Percentiles rank a stretch among this genome's conserved stretches.
Evolutionary conservation across 2,329 filamentous ascomycete genomes (phyloP).

Genomic region (Fusarium siculi): DNA sequence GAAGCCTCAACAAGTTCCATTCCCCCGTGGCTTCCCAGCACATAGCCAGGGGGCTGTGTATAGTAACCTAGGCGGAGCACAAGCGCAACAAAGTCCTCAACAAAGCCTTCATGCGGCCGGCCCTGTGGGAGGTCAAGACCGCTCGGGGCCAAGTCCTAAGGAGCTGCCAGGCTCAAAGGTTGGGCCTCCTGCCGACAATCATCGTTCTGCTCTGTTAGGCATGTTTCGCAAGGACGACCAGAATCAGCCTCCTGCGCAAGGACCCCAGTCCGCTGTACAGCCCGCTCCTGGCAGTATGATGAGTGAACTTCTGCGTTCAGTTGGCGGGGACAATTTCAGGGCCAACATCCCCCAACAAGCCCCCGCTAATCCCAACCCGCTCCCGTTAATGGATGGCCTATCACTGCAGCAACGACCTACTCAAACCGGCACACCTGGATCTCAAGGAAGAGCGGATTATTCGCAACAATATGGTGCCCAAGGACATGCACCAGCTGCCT

Average conservation of each 20-base stretch:
- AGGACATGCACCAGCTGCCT: neutral
- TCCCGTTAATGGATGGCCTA: slow-evolving; percentile 36
- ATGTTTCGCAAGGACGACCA: slow-evolving; percentile 62
- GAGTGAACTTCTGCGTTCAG: slow-evolving; percentile 35
- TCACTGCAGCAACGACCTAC: slow-evolving; percentile 28
- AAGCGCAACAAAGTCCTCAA: slow-evolving; percentile 10
- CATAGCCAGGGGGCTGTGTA: slow-evolving; percentile 29
- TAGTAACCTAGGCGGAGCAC: slow-evolving; percentile 15
- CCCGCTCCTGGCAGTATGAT: slow-evolving; percentile 32
- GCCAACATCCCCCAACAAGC: slow-evolving; percentile 25
- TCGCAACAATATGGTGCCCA: slow-evolving; percentile 29
- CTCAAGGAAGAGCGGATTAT: slow-evolving; percentile 31
- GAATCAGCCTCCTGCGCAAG: slow-evolving; percentile 12
- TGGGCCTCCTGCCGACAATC: slow-evolving; percentile 43
- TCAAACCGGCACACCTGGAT: slow-evolving; percentile 24
- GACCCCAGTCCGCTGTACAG: slow-evolving; percentile 11
- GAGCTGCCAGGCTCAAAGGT: slow-evolving; percentile 45
- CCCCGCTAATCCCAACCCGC: slow-evolving; percentile 26
- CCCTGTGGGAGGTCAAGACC: slow-evolving; percentile 2
- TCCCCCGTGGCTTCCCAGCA: slow-evolving; percentile 7
- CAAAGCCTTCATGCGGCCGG: slow-evolving; percentile 21
- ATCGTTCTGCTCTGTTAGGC: slow-evolving; percentile 61
- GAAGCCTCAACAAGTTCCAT: slow-evolving; percentile 28
- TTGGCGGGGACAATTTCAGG: slow-evolving; percentile 14
- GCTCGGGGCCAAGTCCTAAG: slow-evolving; percentile 42